phyloP scores from a whole-genome alignment of 2,329 filamentous ascomycete genomes.

The Cercospora janseana region DNA sequence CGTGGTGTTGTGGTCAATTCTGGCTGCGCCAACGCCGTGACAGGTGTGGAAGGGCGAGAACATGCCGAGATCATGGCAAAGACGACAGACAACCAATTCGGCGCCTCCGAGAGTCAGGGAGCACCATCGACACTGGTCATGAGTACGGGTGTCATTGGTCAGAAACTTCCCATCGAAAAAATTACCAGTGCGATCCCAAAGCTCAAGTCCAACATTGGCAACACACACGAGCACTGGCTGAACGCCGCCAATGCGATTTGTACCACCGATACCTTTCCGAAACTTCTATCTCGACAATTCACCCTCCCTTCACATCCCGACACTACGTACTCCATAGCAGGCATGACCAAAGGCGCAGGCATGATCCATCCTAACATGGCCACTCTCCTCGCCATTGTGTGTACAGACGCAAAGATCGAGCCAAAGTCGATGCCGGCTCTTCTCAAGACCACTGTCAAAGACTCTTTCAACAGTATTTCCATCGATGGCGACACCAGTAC shows the following conservation, averaged over 20 bases:
- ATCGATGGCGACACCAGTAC: slow-evolving; percentile 97
- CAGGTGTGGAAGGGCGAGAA: slow-evolving; percentile 81
- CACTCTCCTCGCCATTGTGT: slow-evolving; percentile 85
- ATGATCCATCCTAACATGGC: slow-evolving; percentile 99
- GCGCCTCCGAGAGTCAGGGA: slow-evolving; percentile 34
- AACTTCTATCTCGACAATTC: slow-evolving; percentile 83
- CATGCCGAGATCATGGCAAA: slow-evolving; percentile 83
- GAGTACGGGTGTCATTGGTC: slow-evolving; percentile 97
- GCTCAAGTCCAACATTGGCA: slow-evolving; percentile 68
- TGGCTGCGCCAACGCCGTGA: slow-evolving; percentile 95
- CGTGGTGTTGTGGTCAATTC: slow-evolving; percentile 88
- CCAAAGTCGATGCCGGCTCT: slow-evolving; percentile 64
- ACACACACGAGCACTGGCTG: slow-evolving; percentile 82
- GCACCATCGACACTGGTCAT: slow-evolving; percentile 43
- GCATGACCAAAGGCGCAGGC: slow-evolving; percentile 95
- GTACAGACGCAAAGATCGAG: slow-evolving; percentile 82
- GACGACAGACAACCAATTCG: slow-evolving; percentile 67
- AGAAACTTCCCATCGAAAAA: slow-evolving; percentile 86
- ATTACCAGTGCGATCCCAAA: slow-evolving; percentile 79
- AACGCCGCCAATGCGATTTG: slow-evolving; percentile 85
- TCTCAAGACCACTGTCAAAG: slow-evolving; percentile 71
- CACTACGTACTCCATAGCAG: slow-evolving; percentile 78
- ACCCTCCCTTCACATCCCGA: slow-evolving; percentile 74
- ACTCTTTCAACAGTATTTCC: slow-evolving; percentile 94
- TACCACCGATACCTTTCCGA: slow-evolving; percentile 98